A percentile compares a stretch with the other conserved stretches of the same genome.
phyloP scores from a whole-genome alignment of 2,329 filamentous ascomycete genomes.

The Fusarium denticulatum region DNA sequence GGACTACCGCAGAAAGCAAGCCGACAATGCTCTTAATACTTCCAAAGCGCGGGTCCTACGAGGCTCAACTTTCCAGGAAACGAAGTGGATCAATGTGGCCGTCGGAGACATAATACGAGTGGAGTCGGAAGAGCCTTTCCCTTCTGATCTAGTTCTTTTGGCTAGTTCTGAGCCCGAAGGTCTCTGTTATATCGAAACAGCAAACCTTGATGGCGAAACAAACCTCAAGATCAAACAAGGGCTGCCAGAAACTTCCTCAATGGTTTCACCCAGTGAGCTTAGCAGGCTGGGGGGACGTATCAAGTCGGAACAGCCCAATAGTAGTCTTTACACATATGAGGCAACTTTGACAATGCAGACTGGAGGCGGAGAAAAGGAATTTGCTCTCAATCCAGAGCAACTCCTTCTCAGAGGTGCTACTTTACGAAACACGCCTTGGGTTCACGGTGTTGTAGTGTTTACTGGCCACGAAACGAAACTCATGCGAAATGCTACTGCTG shows the following conservation, averaged over 20 bases:
- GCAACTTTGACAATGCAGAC: constrained; percentile 91
- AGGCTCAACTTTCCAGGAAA: constrained; percentile 84
- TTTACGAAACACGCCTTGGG: constrained; percentile 94
- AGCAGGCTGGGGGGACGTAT: constrained; percentile 86
- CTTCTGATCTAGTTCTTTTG: constrained; percentile 89
- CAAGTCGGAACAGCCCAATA: constrained; percentile 96
- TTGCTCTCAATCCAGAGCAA: constrained; percentile 90
- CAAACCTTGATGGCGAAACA: constrained; percentile 96
- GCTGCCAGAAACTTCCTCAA: constrained; percentile 86
- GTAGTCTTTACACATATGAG: constrained; percentile 97
- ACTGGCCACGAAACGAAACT: constrained; percentile 95
- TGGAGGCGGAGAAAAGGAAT: constrained; percentile 91
- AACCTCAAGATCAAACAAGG: constrained; percentile 99
- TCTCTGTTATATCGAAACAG: constrained; percentile 97
- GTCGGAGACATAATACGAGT: constrained; percentile 95
- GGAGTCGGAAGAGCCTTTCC: constrained; percentile 94
- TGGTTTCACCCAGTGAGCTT: constrained; percentile 88
- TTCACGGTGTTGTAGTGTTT: constrained; percentile 95
- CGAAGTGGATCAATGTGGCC: constrained; percentile 91
- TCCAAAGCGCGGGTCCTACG: constrained; percentile 85
- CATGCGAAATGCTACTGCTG: constrained; percentile 97
- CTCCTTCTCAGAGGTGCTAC: constrained; percentile 92
- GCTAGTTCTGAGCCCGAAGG: constrained; percentile 97
- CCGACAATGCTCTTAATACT: constrained; percentile 87
- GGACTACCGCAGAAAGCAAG: constrained; percentile 88